Evolutionary conservation across 306 rosid genomes (phyloP), one percentile per base, ranked within the genome.

Genomic region (Dalbergia cultrata): DNA sequence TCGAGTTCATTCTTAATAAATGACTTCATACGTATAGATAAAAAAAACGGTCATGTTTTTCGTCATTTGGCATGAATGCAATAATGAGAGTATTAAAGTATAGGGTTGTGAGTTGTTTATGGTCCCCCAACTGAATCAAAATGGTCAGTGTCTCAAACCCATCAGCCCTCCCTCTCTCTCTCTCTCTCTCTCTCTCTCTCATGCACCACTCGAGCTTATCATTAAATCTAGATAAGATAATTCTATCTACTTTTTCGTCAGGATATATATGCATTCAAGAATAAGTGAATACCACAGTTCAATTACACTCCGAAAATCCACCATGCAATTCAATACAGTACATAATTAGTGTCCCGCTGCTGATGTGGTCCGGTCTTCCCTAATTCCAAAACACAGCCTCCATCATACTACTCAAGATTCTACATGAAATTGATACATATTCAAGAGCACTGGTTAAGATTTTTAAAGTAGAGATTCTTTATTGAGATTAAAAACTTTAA

Each of bases 61-160:
- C 85, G 71, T 63, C 82, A 65, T 52, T 58, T 49, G 74, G 47
- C 69, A 82, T 75, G 60, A 72, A 81, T 78, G 86, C 71, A 62
- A 44, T 64, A 39, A 81, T 68, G 47, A 86, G 31, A 77, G 52
- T 50, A 58, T 70, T 79, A 61, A 26, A 26, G 58, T 64, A 71
- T 71, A 66, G 65, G 68, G 17, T 68, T 70, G 49, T 72, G 70
- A 80, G 85, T 80, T 70, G 82, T 80, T 33, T 8, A 72, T 83
- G 83, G 90, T 72, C 85, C 88, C 87, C 81, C 85, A 34, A 53
- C 75, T 60, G 50, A 53, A 78, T 74, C 82, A 75, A 79, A 74
- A 49, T 52, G 22, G 76, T 76, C 85, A 66, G 63, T 76, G 67
- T 85, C 77, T 76, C 75, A 54, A 61, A 61, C 16, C 62, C 76